Base-by-base conservation (phyloP, 108 stramenopile species). In the Aurantiochytrium sp. region DNA sequence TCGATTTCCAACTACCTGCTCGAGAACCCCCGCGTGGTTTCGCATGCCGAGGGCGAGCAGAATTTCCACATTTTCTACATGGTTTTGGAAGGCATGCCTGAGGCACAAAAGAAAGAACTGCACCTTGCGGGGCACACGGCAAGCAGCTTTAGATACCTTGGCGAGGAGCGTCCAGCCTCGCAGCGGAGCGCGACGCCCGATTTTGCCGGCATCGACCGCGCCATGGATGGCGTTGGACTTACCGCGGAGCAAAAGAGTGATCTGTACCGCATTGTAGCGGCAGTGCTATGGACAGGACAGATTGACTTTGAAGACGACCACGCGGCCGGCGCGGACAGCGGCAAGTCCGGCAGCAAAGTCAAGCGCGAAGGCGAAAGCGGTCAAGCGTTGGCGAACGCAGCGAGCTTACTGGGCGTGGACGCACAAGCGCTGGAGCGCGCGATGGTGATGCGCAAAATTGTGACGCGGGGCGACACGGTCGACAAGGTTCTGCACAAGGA, bases 21-120 rank as follows among this genome's bases (percentile, higher is more conserved):
- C 44, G 94, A 94, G 59, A 94, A 93, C 83, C 89, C 91, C 29
- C 57, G 94, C 45, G 91, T 94, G 43, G 72, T 96, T 94, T 72
- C 93, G 90, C 92, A 96, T 92, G 87, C 89, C 59, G 60, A 97
- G 96, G 88, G 94, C 5, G 99, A 99, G 91, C 91, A 98, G 44
- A 98, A 98, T 90, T 99, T 97, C 93, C 99, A 99, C 92, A 95
- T 98, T 44, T 99, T 99, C 91, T 99, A 99, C 90, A 98, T 98
- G 93, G 90, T 98, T 12, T 92, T 97, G 58, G 92, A 60, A n/a
- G 88, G 88, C 88, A 60, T 88, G 64, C 55, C 58, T 0, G 58
- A 57, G 18, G 53, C 88, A 44, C 69, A 88, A 12, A 55, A 71
- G 59, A 35, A 14, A 45, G 76, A 44, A 6, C 53, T 87, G 14